These are phyloP conservation scores for Daldinia grandis DNA, from an alignment of 495 filamentous ascomycete genomes.

Conservation along the genomic window DNA sequence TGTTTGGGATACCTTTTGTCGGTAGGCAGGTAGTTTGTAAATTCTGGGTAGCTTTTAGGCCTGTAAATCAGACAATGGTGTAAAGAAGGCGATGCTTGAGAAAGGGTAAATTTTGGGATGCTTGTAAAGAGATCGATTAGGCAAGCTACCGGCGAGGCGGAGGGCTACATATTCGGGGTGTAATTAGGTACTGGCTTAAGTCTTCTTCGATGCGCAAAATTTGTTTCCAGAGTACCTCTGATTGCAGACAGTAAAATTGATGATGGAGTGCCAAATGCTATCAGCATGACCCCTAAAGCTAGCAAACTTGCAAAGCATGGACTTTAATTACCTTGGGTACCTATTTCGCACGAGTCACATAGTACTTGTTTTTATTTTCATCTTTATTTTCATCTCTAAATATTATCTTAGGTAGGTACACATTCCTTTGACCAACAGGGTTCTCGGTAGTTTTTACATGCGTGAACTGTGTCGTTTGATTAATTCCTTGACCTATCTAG, in stretches of 20 bases:
- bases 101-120: background rate
- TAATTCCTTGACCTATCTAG: background rate
- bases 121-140: background rate
- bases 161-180: background rate
- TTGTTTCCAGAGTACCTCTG: background rate
- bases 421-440: background rate
- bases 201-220: background rate
- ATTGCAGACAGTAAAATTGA: background rate
- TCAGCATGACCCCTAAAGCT: background rate
- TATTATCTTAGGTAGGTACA: background rate
- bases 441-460: background rate
- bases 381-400: background rate
- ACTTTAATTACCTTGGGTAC: background rate
- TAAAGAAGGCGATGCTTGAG: background rate
- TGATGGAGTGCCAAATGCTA: background rate
- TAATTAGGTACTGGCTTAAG: background rate
- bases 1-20: background rate
- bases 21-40: too few relatives aligned
- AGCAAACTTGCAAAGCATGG: constrained; percentile 6
- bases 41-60: background rate
- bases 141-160: background rate
- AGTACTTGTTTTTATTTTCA: background rate
- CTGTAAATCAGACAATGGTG: background rate
- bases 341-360: background rate
- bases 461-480: background rate